Evolutionary conservation across 352 stramenopile species (phyloP), one percentile per base, ranked within the genome.

Genomic region (Phytophthora quininea): DNA sequence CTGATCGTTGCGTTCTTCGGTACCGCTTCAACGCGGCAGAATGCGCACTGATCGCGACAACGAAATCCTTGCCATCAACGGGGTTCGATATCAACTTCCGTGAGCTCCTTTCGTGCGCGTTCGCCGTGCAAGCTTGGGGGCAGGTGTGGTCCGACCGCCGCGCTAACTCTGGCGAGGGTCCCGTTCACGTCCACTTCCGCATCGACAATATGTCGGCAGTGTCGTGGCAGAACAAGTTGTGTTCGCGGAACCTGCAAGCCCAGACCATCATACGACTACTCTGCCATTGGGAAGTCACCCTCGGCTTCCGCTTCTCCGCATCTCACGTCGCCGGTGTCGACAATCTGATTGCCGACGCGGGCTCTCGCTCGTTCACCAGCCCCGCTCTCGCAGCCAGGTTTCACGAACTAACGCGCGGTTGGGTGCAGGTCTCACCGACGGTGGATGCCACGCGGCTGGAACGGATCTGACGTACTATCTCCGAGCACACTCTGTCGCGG

Each of bases 41-140:
- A 5, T 5, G 10, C 5, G 35, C 35, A 5, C 35, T 40, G 10
- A 40, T 40, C 35, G 10, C 5, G 35, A 10, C 35, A 40, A 40
- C 35, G 10, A 40, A 40, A 10, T 40, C 35, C 35, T 5, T n/a
- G 10, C 35, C 35, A 5, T 40, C 5, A 5, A 10, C 10, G 15
- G 14, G 32, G 4, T 70, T 59, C 14, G 54, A 70, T 24, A 70
- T 70, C 54, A 70, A 70, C 45, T 70, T 38, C 29, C 62, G 62
- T 29, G 54, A 69, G 19, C 49, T 69, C 3, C 48, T 69, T 5
- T 46, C 62, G 7, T 56, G 11, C 15, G 54, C 31, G 1, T 46
- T 60, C 29, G 55, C 54, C 1, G 52, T 62, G 1, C n/a, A 45
- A 30, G 10, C 42, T 3, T 68, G 43, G 46, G 43, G 54, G 4